Percentiles rank a stretch among this genome's conserved stretches.
phyloP scores from a whole-genome alignment of 2,329 filamentous ascomycete species.

The Apiospora marii region DNA sequence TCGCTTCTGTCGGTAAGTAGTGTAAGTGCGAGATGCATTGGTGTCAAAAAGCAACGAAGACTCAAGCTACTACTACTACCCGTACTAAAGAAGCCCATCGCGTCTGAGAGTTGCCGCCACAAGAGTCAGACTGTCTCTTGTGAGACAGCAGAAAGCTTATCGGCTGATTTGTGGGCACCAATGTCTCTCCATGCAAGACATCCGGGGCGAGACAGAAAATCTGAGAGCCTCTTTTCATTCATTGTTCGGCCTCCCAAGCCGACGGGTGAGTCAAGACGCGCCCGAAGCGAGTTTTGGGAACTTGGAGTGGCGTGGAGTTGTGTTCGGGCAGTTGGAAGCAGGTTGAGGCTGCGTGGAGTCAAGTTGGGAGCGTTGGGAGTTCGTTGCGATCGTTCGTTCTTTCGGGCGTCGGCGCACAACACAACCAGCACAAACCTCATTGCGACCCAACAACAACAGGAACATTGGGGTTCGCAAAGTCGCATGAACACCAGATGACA shows the following conservation, averaged over 20 bases:
- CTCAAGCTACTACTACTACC: neutral
- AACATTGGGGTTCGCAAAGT: neutral
- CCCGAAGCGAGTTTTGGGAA: neutral
- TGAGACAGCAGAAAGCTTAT: neutral
- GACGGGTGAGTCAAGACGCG: neutral
- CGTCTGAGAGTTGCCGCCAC: constrained; percentile 4
- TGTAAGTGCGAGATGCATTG: neutral
- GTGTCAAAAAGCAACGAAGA: neutral
- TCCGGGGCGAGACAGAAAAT: neutral
- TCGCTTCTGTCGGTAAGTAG: neutral
- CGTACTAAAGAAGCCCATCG: constrained; percentile 10
- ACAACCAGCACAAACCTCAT: no score
- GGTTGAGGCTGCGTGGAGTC: no score
- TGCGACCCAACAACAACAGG: neutral
- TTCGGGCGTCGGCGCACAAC: no score
- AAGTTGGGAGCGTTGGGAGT: neutral
- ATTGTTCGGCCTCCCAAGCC: neutral
- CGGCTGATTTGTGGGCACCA: neutral
- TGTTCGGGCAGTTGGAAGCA: no score
- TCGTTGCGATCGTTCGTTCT: neutral
- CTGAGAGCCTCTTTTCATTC: neutral
- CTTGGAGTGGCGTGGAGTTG: neutral
- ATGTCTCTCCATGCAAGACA: constrained; percentile 6
- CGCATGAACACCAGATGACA: neutral
- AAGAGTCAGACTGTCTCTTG: constrained; percentile 12